Conservation (phyloP, 2,329 filamentous ascomycete genomes). For the Dothistroma pini region DNA sequence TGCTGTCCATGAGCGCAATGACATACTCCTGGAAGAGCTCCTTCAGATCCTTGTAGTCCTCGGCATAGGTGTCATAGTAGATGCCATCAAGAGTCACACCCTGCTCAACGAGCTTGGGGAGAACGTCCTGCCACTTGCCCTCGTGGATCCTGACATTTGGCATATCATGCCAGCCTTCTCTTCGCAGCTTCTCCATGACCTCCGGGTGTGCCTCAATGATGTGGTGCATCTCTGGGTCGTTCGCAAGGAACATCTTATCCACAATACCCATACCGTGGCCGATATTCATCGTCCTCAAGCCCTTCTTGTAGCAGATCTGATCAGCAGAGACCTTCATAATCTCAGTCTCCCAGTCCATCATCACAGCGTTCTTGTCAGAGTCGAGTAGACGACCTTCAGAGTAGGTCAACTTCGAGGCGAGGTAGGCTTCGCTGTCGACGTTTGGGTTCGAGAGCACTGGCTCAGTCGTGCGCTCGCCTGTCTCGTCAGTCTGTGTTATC, state of each 20-base stretch:
- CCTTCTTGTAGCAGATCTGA: constrained; percentile 37
- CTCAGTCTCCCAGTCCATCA: constrained; percentile 52
- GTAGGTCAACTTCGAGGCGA: constrained; percentile 48
- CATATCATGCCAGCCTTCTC: constrained; percentile 48
- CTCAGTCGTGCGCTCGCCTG: constrained; percentile 25
- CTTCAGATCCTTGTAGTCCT: constrained; percentile 81
- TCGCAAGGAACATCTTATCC: constrained; percentile 45
- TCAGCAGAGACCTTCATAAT: constrained; percentile 48
- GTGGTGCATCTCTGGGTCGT: constrained; percentile 45
- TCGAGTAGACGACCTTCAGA: constrained; percentile 47
- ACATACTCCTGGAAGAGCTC: constrained; percentile 87
- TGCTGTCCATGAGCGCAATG: constrained; percentile 67
- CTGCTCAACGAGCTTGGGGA: constrained; percentile 44
- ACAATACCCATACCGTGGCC: constrained; percentile 53
- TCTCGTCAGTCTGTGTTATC: constrained; percentile 27
- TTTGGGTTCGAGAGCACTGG: constrained; percentile 33
- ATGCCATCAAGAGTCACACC: constrained; percentile 52
- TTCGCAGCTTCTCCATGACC: constrained; percentile 44
- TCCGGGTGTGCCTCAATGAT: constrained; percentile 52
- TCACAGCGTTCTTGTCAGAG: constrained; percentile 49
- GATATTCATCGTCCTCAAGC: constrained; percentile 48
- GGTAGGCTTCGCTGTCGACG: constrained; percentile 48
- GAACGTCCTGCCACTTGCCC: constrained; percentile 49
- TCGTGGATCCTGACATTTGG: constrained; percentile 48
- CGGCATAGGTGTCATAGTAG: constrained; percentile 97